Base-by-base conservation (phyloP, 495 filamentous ascomycete genomes). In the Penicillium nucicola region DNA sequence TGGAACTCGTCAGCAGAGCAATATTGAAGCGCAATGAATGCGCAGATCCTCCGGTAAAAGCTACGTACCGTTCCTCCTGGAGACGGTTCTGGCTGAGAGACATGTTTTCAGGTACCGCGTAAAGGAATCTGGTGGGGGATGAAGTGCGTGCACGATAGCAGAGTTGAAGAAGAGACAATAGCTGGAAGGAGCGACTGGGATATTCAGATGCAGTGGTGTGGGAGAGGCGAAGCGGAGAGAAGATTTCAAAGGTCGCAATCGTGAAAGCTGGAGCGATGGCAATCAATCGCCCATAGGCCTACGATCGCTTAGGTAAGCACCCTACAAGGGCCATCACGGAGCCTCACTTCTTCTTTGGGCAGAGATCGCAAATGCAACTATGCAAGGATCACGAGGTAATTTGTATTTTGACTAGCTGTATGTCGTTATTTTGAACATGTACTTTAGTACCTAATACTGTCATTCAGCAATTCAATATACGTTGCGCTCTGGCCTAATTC, bases 51-150 rank as follows among this genome's bases (percentile, higher is more conserved):
- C 22, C 18, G 39, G 13, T 25, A 30, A 32, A 13, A 65, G 14
- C 5, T 22, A 5, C 75, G 42, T 80, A 93, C 90, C 90, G 80
- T 74, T 97, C 92, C 68, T 97, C 92, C 45, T 89, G 86, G 14
- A 97, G 77, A 30, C 92, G 84, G 65, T 93, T 95, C 61, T 84
- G 80, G 65, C 90, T 95, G 20, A 97, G 83, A 41, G 91, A 86
- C 92, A 97, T 28, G 25, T 8, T 97, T 17, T 56, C 61, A 56
- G 36, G 33, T 34, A 47, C 52, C 46, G 18, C 41, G 47, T 7
- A 33, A 36, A 13, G 19, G 25, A 28, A 33, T 5, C 14, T 37
- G 12, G n/a, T n/a, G 28, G 19, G 23, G 17, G 41, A 49, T 42
- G 23, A 17, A n/a, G 20, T 19, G 42, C 31, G 20, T 14, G 34